These are phyloP conservation scores for Xanthoconium stramineum DNA, from an alignment of 768 basidiomycete species.

Conservation along the genomic window DNA sequence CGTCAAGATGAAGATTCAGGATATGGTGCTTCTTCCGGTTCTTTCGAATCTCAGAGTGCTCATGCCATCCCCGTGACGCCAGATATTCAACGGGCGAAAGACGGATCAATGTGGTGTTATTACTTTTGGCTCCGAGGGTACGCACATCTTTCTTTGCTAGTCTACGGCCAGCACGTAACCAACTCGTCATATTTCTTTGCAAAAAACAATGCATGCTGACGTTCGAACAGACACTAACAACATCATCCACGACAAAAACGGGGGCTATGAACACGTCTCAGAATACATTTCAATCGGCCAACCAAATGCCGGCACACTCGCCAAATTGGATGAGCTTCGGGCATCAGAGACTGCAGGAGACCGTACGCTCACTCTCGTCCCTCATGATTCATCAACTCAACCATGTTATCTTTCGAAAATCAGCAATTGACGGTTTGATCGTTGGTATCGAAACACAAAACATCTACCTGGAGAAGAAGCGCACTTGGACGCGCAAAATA, in stretches of 20 bases:
- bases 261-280: constrained; percentile 70
- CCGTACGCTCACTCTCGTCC: constrained; percentile 41
- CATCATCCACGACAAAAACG: constrained; percentile 53
- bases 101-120: constrained; percentile 94
- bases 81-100: constrained; percentile 92
- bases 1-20: constrained; percentile 86
- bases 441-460: constrained; percentile 82
- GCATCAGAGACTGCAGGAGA: constrained; percentile 61
- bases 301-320: constrained; percentile 63
- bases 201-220: not conserved
- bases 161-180: not conserved
- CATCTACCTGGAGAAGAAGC: constrained; percentile 62
- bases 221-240: constrained; percentile 57
- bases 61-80: not conserved
- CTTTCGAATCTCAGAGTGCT: not conserved
- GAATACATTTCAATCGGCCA: constrained; percentile 69
- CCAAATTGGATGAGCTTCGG: constrained; percentile 57
- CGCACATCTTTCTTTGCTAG: not conserved
- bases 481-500: constrained; percentile 82
- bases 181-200: not conserved
- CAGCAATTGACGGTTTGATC: constrained; percentile 85
- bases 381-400: not conserved
- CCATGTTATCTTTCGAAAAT: not conserved
- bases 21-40: constrained; percentile 58
- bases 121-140: constrained; percentile 79